Base-by-base conservation (phyloP, 495 filamentous ascomycete genomes). In the Daldinia concentrica region DNA sequence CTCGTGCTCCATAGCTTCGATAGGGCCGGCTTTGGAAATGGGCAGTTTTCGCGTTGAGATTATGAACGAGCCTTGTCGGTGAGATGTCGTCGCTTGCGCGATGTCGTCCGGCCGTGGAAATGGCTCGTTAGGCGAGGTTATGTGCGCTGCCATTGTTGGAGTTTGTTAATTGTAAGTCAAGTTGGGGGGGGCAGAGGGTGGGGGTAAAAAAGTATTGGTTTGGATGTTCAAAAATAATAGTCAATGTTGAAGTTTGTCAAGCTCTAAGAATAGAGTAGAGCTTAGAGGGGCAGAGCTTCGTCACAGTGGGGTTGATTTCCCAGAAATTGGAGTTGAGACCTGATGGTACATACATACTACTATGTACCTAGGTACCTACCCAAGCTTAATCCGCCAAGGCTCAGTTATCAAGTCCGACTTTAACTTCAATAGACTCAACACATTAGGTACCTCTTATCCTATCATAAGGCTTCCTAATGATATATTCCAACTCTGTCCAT, bases 11-110 rank as follows among this genome's bases (percentile, higher is more conserved):
- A 99, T 92, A 43, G 89, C 87, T 74, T 97, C 95, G 78, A 99
- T 98, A 24, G 95, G 92, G 14, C 86, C 90, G 22, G 93, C 87
- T 79, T 97, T 97, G 27, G 95, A 89, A 78, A 99, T 99, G 41
- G 95, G 95, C 26, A 93, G 88, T 82, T 96, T 97, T 73, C 91
- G 90, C 14, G 91, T 91, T 3, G 87, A 85, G 74, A 97, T 90
- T 62, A 78, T 86, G 81, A 93, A 95, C 54, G 85, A 82, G 61
- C 86, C 83, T 63, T 91, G 86, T 4, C 73, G 73, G 76, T 84
- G 81, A n/a, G 79, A 78, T 11, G 76, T 74, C 4, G 86, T 86
- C 6, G 83, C 79, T 30, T 66, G 68, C 11, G 78, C 74, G 27
- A 81, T 50, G 43, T 79, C 36, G 19, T 65, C 60, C 9, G 80